Percentiles rank a stretch among this genome's conserved stretches.
Evolutionary conservation across 1,284 basidiomycete genomes (phyloP).

Genomic region (Gomphus bonarii): DNA sequence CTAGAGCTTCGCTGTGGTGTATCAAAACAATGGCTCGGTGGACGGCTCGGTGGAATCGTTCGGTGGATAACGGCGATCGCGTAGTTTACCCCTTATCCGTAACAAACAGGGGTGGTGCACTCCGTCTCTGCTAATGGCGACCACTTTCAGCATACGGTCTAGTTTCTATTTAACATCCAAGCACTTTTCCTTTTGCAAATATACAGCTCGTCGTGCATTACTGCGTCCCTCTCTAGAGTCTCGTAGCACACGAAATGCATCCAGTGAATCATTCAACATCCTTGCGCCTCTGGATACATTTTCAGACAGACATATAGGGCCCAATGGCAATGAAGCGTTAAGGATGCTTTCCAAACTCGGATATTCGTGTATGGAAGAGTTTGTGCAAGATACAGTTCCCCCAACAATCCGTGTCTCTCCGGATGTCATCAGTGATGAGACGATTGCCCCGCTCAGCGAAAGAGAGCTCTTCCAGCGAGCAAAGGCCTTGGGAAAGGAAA

Average conservation of each 20-base stretch:
- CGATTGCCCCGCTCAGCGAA: constrained; percentile 76
- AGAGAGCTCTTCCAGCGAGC: constrained; percentile 74
- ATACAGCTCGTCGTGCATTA: neutral
- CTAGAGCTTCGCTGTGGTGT: neutral
- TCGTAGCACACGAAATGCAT: neutral
- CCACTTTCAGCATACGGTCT: neutral
- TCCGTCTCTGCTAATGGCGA: neutral
- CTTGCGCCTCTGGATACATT: constrained; percentile 85
- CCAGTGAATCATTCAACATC: constrained; percentile 13
- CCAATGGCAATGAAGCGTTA: constrained; percentile 63
- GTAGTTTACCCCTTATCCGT: neutral
- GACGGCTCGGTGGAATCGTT: constrained; percentile 11
- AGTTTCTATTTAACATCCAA: neutral
- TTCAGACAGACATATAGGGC: constrained; percentile 82
- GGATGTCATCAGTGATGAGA: constrained; percentile 50
- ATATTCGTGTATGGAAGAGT: constrained; percentile 79
- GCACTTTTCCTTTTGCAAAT: neutral
- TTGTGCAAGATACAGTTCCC: constrained; percentile 76
- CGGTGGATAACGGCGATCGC: constrained; percentile 3
- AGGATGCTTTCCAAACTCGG: constrained; percentile 77
- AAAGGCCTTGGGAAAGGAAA: constrained; percentile 66
- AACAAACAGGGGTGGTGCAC: neutral
- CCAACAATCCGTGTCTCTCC: constrained; percentile 63
- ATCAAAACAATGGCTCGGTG: neutral
- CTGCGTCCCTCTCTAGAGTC: neutral